Evolutionary conservation across 2,329 filamentous ascomycete genomes (phyloP).

Genomic region (Paracoccidioides brasiliensis): DNA sequence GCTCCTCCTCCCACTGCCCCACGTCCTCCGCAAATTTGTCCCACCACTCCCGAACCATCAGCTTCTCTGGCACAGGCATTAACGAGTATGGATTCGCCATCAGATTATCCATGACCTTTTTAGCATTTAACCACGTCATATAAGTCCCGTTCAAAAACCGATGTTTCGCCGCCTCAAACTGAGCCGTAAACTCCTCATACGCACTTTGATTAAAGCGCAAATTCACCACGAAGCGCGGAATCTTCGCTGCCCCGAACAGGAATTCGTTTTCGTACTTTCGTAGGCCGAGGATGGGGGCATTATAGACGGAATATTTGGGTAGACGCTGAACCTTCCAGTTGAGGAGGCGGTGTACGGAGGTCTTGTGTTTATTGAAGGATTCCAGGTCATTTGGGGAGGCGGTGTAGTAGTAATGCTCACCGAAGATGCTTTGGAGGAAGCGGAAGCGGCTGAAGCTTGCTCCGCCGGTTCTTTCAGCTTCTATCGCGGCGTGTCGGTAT

Average conservation of each 20-base stretch:
- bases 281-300: no score
- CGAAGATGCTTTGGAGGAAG: conserved; percentile 10
- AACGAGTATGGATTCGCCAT: not conserved
- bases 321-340: conserved; percentile 13
- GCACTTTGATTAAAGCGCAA: conserved; percentile 14
- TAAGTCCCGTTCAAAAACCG: conserved; percentile 9
- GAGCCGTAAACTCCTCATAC: conserved; percentile 11
- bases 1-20: conserved; percentile 16
- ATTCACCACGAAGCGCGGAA: conserved; percentile 14
- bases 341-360: conserved; percentile 17
- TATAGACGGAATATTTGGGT: not conserved
- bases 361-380: conserved; percentile 9
- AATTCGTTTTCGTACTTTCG: no score
- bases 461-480: conserved; percentile 8
- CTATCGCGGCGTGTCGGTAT: conserved; percentile 4
- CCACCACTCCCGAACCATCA: conserved; percentile 18
- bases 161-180: conserved; percentile 5
- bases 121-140: conserved; percentile 9
- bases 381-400: conserved; percentile 12
- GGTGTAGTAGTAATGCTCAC: conserved; percentile 15
- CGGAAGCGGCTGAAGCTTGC: conserved; percentile 10
- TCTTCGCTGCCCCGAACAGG: conserved; percentile 12
- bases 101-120: not conserved
- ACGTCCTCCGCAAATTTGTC: conserved; percentile 15
- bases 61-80: conserved; percentile 4